A percentile compares a stretch with the other conserved stretches of the same genome.
These are phyloP conservation scores for Lyophyllum shimeji DNA, from an alignment of 768 basidiomycete genomes.

Conservation along the genomic window DNA sequence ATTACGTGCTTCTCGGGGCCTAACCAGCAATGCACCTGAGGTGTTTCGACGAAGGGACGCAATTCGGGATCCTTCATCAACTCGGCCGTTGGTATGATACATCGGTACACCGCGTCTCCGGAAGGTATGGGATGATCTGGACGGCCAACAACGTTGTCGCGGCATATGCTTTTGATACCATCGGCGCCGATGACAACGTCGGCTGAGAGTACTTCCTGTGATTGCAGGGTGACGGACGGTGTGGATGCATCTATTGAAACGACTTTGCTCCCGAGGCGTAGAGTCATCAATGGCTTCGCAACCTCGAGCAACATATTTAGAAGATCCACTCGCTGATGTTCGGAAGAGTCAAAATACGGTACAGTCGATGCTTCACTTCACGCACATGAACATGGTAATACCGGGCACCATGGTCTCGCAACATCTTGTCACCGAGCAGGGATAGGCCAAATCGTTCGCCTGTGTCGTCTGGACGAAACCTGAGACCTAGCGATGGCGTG, in stretches of 20 bases:
- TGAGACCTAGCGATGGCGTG: not conserved
- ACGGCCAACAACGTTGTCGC: not conserved
- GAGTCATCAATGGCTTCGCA: constrained; percentile 32
- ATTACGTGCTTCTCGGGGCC: not conserved
- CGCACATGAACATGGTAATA: constrained; percentile 33
- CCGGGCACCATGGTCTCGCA: constrained; percentile 26
- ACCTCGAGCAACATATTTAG: constrained; percentile 35
- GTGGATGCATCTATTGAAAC: constrained; percentile 21
- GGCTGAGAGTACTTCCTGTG: not conserved
- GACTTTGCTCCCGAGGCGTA: constrained; percentile 35
- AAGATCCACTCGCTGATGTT: constrained; percentile 47
- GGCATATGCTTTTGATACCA: not conserved
- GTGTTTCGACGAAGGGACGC: not conserved
- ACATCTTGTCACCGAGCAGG: constrained; percentile 22
- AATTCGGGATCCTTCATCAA: not conserved
- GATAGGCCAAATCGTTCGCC: constrained; percentile 28
- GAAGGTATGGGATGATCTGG: not conserved
- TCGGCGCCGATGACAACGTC: not conserved
- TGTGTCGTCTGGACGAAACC: constrained; percentile 6
- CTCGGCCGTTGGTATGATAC: not conserved
- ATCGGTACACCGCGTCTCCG: not conserved
- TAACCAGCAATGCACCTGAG: not conserved
- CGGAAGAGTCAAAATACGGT: constrained; percentile 13
- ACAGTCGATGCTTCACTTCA: not conserved
- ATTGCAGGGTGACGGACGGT: constrained; percentile 14